A percentile compares a stretch with the other conserved stretches of the same genome.
phyloP scores from a whole-genome alignment of 768 basidiomycete species.

The Psilocybe cyanescens region DNA sequence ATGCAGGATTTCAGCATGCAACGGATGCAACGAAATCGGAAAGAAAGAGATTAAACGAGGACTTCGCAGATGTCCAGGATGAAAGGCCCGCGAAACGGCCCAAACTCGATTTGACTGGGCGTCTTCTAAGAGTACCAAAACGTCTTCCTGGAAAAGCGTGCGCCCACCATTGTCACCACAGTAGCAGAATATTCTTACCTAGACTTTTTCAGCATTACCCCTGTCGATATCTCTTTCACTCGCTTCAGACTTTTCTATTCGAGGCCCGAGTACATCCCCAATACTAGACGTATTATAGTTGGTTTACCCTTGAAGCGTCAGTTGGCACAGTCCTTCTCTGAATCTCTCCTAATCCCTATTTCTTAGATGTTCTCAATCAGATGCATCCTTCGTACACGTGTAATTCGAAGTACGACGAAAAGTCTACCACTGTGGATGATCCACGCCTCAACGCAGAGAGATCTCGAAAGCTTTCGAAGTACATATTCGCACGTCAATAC shows the following conservation, averaged over 20 bases:
- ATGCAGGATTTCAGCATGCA: not conserved
- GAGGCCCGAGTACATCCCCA: conserved; percentile 55
- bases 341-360: not conserved
- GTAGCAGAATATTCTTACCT: not conserved
- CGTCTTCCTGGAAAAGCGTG: not conserved
- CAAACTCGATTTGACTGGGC: conserved; percentile 21
- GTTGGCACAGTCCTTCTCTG: conserved; percentile 19
- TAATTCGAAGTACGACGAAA: conserved; percentile 13
- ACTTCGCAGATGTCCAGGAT: conserved; percentile 14
- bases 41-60: conserved; percentile 1
- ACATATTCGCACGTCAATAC: conserved; percentile 85
- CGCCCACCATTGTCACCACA: too few relatives aligned
- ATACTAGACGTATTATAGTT: conserved; percentile 52
- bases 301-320: conserved; percentile 74
- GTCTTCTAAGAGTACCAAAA: not conserved
- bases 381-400: conserved; percentile 46
- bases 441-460: conserved; percentile 48
- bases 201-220: conserved; percentile 35
- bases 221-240: conserved; percentile 54
- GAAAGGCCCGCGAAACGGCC: conserved; percentile 32
- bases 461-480: conserved; percentile 73
- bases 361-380: conserved; percentile 69
- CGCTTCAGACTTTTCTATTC: conserved; percentile 72
- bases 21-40: not conserved
- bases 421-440: conserved; percentile 40